Base-by-base conservation (phyloP, 176 grass and related monocot species). In the Eragrostis nindensis region DNA sequence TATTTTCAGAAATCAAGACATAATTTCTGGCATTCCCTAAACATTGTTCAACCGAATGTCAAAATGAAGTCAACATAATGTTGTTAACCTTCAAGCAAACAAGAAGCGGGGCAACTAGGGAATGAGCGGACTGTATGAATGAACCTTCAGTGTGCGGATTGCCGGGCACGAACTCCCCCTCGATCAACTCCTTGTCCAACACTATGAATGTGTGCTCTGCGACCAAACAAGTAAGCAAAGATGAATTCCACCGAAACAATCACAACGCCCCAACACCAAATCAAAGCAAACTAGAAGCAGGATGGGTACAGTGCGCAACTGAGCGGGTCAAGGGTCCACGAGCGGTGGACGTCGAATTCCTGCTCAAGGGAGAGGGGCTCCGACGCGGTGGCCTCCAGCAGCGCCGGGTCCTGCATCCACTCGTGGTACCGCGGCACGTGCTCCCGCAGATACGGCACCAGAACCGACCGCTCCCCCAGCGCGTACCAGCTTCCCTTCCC, bases 141-240 rank as follows among this genome's bases (percentile, higher is more conserved):
- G 21, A 86, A 98, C 95, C 92, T 98, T 98, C 92, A 19, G 78
- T 71, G 22, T 93, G 88, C 17, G 92, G 90, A 10, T 93, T 75
- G 36, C 89, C 85, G 0, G 66, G 82, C 30, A 82, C 45, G 68
- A 93, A 88, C 9, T 78, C 59, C 21, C 86, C 90, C 44, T 86
- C 30, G 43, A 99, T 91, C 72, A 95, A 73, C 7, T 90, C 78
- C 73, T 93, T 93, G 49, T 83, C 92, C 45, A 99, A 66, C 49
- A 99, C 82, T 75, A 93, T 90, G 59, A 95, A 98, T 14, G 90
- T 99, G 73, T 91, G 90, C 61, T 99, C 88, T 91, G 86, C 73
- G 21, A 63, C 26, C 45, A 68, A 52, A 21, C 19, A 75, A 57
- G 73, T 41, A 77, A 77, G 71, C 1, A 77, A 76, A 25, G n/a